Percentiles rank a stretch among this genome's conserved stretches.
phyloP scores from a whole-genome alignment of 495 filamentous ascomycete species.

The Margaritispora aquatica region DNA sequence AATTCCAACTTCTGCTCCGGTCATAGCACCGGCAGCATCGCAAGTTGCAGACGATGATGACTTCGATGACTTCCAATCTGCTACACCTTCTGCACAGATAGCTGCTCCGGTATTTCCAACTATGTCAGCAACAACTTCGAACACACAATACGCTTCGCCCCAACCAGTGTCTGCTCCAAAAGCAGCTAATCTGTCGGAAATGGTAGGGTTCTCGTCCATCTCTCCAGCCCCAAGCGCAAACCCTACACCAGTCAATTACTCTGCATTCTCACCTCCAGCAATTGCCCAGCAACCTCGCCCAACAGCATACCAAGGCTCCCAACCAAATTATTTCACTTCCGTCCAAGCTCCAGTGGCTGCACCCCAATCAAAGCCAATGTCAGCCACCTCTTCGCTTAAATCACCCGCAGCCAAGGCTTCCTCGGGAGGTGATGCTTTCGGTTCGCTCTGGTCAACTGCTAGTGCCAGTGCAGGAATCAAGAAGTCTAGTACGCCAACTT shows the following conservation, averaged over 20 bases:
- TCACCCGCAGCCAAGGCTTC: slow-evolving; percentile 44
- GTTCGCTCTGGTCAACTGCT: slow-evolving; percentile 69
- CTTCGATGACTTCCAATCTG: slow-evolving; percentile 98
- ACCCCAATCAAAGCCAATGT: slow-evolving; percentile 22
- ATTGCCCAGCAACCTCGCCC: slow-evolving; percentile 45
- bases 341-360: slow-evolving; percentile 45
- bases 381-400: slow-evolving; percentile 33
- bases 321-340: slow-evolving; percentile 94
- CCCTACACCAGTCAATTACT: slow-evolving; percentile 47
- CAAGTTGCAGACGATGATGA: slow-evolving; percentile 77
- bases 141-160: slow-evolving; percentile 69
- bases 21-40: slow-evolving; percentile 38
- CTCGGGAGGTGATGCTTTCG: slow-evolving; percentile 74
- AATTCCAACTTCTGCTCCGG: slow-evolving; percentile 35
- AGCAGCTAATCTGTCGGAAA: slow-evolving; percentile 67
- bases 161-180: slow-evolving; percentile 77
- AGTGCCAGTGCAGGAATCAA: slow-evolving; percentile 64
- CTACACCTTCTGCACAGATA: slow-evolving; percentile 48
- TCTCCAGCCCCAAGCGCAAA: slow-evolving; percentile 61
- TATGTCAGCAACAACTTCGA: slow-evolving; percentile 50
- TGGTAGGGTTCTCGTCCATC: slow-evolving; percentile 74
- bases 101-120: slow-evolving; percentile 35
- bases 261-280: slow-evolving; percentile 45
- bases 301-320: slow-evolving; percentile 65
- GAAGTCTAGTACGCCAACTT: slow-evolving; percentile 56